Base-by-base conservation (phyloP, 306 rosid species). In the Senna tora region DNA sequence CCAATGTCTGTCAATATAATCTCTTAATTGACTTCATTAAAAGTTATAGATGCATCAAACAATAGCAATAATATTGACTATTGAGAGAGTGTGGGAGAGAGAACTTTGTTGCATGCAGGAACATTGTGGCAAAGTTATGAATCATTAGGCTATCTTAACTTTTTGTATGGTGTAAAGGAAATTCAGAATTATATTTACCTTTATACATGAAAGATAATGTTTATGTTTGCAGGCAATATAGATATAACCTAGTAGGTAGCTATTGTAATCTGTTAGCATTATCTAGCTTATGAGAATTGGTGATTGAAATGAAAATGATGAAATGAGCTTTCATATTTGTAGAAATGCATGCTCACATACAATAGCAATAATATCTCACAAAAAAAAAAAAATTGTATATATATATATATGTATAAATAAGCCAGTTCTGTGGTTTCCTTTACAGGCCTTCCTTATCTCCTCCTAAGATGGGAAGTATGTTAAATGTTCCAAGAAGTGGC, bases 361-460 rank as follows among this genome's bases (percentile, higher is more conserved):
- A 36, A 9, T 19, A 36, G 64, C 51, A 41, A 52, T 67, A 54
- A 32, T 64, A 54, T 77, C 42, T 50, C 33, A 46, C 20, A 41
- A 77, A 70, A 39, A 34, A 21, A 41, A 25, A 63, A 69, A 21
- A 56, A 42, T 32, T 54, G 39, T 53, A 42, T 19, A 62, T 47
- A 19, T 25, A 25, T 25, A 25, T 25, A 45, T 53, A 42, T 19
- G 39, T 47, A 19, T 62, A 38, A 13, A 11, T 62, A 39, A 33
- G 25, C 67, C 67, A 80, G 22, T 19, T 67, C 17, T 67, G 69
- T 66, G 82, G 52, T 78, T 65, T 57, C 63, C 58, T 66, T 58
- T 30, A 58, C 78, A 81, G 87, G 81, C 77, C 81, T 57, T 75
- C 84, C 61, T 60, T 52, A 28, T 75, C 87, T 56, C 82, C 90